Base-by-base conservation (phyloP, 2,329 filamentous ascomycete genomes). In the Parascedosporium putredinis region DNA sequence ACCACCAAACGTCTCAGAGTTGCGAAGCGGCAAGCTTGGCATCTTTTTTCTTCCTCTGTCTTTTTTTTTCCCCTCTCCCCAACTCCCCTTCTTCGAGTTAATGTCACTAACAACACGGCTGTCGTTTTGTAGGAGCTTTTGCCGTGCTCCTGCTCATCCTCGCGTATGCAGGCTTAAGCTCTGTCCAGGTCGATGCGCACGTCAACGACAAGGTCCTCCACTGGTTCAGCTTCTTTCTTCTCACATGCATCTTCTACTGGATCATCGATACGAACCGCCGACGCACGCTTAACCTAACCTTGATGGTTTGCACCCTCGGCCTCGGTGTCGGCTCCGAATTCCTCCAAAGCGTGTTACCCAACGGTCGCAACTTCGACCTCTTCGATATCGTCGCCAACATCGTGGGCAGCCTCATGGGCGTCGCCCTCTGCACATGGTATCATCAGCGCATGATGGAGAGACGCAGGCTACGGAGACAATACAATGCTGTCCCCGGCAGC, bases 371-470 rank as follows among this genome's bases (percentile, higher is more conserved):
- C 14, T 82, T 83, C 56, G 93, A 98, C 61, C 69, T 84, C 45
- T 88, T 84, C 60, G 88, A 97, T 63, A 87, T 98, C 54, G 72
- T 88, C 49, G 89, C 90, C 61, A 98, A 98, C 64, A 67, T 95
- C 1, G 69, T 87, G 36, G 93, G 93, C 38, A 91, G 86, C 55
- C 66, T 86, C 12, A 70, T 74, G 1, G 89, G 79, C 0, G 63
- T 96, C 18, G 83, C 75, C 0, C 64, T 95, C 18, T 94, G 87
- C 63, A 83, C 81, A 51, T 91, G 87, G 86, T 98, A 98, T 64
- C 93, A 98, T 68, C 85, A 86, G 62, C 84, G 93, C 52, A 97
- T 97, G 89, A 72, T 97, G 34, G 91, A 97, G 66, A 78, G 93
- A 54, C 87, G 86, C 63, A 78, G 90, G 53, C 73, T 80, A 60